These are phyloP conservation scores for Euphorbia lathyris DNA, from an alignment of 345 rosid genomes.

Conservation along the genomic window DNA sequence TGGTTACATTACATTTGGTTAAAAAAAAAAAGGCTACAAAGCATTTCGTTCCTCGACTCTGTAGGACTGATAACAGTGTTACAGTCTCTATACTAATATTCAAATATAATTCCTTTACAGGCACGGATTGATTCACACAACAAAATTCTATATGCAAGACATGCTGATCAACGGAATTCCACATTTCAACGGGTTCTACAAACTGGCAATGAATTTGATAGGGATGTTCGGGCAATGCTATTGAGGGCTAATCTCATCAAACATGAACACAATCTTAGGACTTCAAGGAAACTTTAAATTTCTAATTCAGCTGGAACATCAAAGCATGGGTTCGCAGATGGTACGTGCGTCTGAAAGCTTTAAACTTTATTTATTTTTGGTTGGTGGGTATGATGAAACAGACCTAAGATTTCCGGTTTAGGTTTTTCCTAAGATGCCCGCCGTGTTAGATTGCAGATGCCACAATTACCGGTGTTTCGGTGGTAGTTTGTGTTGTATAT, in stretches of 20 bases:
- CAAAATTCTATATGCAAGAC: slow-evolving; percentile 90
- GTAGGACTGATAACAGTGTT: neutral
- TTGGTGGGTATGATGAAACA: neutral
- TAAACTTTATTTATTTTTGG: slow-evolving; percentile 13
- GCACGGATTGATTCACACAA: slow-evolving; percentile 99
- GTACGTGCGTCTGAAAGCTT: slow-evolving; percentile 47
- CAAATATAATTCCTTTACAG: slow-evolving; percentile 34
- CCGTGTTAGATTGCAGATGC: slow-evolving; percentile 11
- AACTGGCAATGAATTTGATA: slow-evolving; percentile 87
- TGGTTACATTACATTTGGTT: neutral
- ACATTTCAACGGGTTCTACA: slow-evolving; percentile 94
- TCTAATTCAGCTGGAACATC: neutral
- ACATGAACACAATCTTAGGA: slow-evolving; percentile 63
- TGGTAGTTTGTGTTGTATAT: slow-evolving; percentile 32
- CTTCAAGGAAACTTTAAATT: slow-evolving; percentile 60
- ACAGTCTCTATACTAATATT: neutral
- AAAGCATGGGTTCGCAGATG: slow-evolving; percentile 11
- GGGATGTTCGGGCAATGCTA: slow-evolving; percentile 84
- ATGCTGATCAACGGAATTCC: slow-evolving; percentile 94
- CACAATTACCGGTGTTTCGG: neutral
- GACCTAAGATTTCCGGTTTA: slow-evolving; percentile 6
- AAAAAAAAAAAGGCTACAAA: neutral
- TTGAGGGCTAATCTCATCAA: slow-evolving; percentile 83
- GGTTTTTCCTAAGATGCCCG: slow-evolving; percentile 7
- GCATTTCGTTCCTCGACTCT: neutral